Percentiles rank a stretch among this genome's conserved stretches.
phyloP scores from a whole-genome alignment of 1,139 yeast species.

The Pneumocystis oryctolagi region DNA sequence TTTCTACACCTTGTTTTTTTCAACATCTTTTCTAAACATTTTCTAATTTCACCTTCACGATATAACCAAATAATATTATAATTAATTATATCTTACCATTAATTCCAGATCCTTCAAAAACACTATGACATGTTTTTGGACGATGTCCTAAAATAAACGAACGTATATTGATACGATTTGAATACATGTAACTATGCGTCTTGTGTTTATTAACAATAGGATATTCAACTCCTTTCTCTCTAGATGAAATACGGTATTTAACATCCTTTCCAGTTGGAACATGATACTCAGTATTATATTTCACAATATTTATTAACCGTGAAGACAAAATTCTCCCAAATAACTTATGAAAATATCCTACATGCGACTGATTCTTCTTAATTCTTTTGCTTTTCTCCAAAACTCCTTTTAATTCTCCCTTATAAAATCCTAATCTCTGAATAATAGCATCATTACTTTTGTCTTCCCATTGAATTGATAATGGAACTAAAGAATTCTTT shows the following conservation, averaged over 20 bases:
- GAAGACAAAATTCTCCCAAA: background rate
- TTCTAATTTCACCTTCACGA: background rate
- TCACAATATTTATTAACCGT: background rate
- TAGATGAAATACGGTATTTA: too few species aligned
- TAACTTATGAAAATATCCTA: background rate
- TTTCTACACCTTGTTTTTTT: background rate
- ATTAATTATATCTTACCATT: background rate
- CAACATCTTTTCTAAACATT: background rate
- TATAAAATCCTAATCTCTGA: background rate
- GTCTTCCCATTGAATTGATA: background rate
- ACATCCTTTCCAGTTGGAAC: background rate
- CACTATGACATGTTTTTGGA: background rate
- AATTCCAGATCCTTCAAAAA: background rate
- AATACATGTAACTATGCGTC: background rate
- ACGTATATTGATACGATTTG: background rate
- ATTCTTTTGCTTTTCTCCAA: background rate
- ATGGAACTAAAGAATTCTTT: background rate
- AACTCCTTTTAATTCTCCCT: background rate
- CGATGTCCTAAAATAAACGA: background rate
- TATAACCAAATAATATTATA: background rate
- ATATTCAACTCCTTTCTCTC: too few species aligned
- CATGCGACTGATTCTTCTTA: background rate
- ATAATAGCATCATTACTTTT: background rate
- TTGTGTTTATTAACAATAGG: background rate
- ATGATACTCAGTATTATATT: background rate